Evolutionary conservation across 2,329 filamentous ascomycete genomes (phyloP).

Genomic region (Talaromyces atroroseus): DNA sequence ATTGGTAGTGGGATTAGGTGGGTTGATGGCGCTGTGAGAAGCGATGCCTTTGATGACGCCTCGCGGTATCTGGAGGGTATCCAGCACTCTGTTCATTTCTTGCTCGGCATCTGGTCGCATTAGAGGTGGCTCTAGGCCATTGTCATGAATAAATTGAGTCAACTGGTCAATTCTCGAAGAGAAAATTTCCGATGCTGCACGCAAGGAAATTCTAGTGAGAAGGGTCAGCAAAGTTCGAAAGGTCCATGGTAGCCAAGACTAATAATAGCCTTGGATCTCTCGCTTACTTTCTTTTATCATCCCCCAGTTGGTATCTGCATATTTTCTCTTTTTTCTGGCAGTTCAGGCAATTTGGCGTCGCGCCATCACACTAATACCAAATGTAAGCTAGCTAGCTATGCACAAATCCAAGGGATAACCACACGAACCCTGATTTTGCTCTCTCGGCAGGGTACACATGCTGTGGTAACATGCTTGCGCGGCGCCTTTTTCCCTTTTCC

Average conservation of each 20-base stretch:
- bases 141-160: slow-evolving; percentile 37
- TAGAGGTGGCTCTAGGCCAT: slow-evolving; percentile 34
- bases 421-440: slow-evolving; percentile 41
- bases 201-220: slow-evolving; percentile 27
- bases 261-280: background rate
- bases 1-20: background rate
- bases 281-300: slow-evolving; percentile 37
- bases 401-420: background rate
- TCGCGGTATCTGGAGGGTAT: slow-evolving; percentile 32
- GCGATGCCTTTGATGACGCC: slow-evolving; percentile 17
- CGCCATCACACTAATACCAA: slow-evolving; percentile 30
- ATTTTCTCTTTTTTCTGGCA: slow-evolving; percentile 34
- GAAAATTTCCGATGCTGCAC: slow-evolving; percentile 33
- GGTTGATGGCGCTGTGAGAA: background rate
- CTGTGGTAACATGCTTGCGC: slow-evolving; percentile 42
- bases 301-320: slow-evolving; percentile 36
- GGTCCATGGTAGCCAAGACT: background rate
- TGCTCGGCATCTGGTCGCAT: slow-evolving; percentile 36
- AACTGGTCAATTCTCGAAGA: slow-evolving; percentile 35
- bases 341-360: slow-evolving; percentile 34
- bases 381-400: background rate
- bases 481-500: slow-evolving; percentile 27
- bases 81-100: slow-evolving; percentile 34
- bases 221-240: background rate
- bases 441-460: slow-evolving; percentile 42